phyloP scores from a whole-genome alignment of 768 basidiomycete genomes.

The Leccinum arenicola region DNA sequence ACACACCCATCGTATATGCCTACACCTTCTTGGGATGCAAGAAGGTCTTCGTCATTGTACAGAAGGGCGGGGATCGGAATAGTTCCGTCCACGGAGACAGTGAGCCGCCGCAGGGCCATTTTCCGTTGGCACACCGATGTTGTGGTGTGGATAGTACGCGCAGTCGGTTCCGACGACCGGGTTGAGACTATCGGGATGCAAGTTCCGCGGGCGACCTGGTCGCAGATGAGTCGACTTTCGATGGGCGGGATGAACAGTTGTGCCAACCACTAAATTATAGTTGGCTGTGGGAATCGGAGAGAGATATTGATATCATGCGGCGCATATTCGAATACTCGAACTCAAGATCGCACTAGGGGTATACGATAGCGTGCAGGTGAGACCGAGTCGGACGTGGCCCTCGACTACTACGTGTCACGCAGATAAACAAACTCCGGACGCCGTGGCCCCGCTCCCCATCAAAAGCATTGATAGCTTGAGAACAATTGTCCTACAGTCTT shows the following conservation, averaged over 20 bases:
- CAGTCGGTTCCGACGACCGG: background rate
- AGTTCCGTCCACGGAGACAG: conserved; percentile 62
- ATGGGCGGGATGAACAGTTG: conserved; percentile 1
- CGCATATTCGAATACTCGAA: conserved; percentile 9
- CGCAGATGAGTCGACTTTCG: conserved; percentile 9
- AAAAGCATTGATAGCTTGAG: background rate
- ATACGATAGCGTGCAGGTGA: conserved; percentile 3
- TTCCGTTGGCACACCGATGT: background rate
- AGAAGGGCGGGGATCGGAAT: conserved; percentile 76
- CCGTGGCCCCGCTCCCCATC: background rate
- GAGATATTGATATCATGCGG: background rate
- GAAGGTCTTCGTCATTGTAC: conserved; percentile 76
- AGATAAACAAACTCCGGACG: conserved; percentile 24
- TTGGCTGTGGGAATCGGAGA: conserved; percentile 10
- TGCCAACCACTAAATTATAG: conserved; percentile 3
- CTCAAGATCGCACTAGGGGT: conserved; percentile 8
- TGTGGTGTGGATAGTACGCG: conserved; percentile 1
- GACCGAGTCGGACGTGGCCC: conserved; percentile 1
- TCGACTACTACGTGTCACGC: background rate
- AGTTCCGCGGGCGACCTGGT: conserved; percentile 1
- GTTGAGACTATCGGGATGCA: background rate
- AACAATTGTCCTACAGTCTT: background rate
- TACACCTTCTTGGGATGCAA: conserved; percentile 71
- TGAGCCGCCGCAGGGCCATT: conserved; percentile 58
- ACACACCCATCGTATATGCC: conserved; percentile 92